Evolutionary conservation across 2,329 filamentous ascomycete genomes (phyloP).

Genomic region (Nemania sp.): DNA sequence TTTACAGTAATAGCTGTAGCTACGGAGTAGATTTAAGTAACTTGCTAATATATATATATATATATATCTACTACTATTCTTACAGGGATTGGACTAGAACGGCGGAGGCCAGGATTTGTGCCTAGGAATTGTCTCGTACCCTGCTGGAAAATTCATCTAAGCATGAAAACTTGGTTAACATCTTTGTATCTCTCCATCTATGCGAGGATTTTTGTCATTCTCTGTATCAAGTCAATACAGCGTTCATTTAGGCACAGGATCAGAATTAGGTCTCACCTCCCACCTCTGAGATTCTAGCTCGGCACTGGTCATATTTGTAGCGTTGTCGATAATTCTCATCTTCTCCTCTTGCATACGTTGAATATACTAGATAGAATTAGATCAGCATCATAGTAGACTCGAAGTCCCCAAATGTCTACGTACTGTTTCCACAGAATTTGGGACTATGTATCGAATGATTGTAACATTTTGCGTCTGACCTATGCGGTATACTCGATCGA

Average conservation of each 20-base stretch:
- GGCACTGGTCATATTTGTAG: not conserved
- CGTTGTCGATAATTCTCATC: not conserved
- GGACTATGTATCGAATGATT: conserved; percentile 50
- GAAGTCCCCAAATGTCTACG: not conserved
- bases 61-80: no score
- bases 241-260: not conserved
- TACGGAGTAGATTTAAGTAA: no score
- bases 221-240: not conserved
- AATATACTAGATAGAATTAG: not conserved
- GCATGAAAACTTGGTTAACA: no score
- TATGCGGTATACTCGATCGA: conserved; percentile 52
- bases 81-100: no score
- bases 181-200: not conserved
- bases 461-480: conserved; percentile 48
- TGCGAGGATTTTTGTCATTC: not conserved
- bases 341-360: conserved; percentile 1
- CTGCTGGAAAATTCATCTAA: no score
- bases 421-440: conserved; percentile 6
- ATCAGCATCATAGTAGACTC: not conserved
- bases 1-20: no score
- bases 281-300: not conserved
- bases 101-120: no score
- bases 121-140: no score
- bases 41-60: no score
- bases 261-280: not conserved